Percentiles rank a stretch among this genome's conserved stretches.
These are phyloP conservation scores for Trypanosomatidae sp. DNA, from an alignment of 208 protist genomes.

Conservation along the genomic window DNA sequence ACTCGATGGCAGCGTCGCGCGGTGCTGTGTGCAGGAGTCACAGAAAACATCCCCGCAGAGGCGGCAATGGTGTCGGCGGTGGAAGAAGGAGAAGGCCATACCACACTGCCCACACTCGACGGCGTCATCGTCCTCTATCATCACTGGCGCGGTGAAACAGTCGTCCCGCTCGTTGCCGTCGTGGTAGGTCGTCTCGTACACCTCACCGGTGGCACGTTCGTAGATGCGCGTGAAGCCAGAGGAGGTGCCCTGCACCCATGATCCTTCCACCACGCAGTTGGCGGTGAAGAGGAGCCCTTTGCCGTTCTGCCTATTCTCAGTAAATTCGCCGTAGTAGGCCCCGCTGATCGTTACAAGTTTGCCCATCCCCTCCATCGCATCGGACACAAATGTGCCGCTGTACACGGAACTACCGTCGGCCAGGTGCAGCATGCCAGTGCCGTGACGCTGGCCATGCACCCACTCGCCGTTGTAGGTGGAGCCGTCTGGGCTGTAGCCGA, in stretches of 20 bases:
- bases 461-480: constrained; percentile 88
- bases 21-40: constrained; percentile 76
- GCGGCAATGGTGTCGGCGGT: constrained; percentile 92
- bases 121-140: constrained; percentile 68
- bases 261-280: constrained; percentile 45
- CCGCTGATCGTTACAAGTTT: constrained; percentile 53
- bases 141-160: constrained; percentile 69
- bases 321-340: constrained; percentile 77
- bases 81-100: constrained; percentile 77
- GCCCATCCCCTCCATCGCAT: constrained; percentile 59
- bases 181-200: constrained; percentile 77
- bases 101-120: constrained; percentile 76
- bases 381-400: constrained; percentile 67
- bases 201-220: constrained; percentile 42
- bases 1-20: constrained; percentile 63
- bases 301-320: constrained; percentile 60
- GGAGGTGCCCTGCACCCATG: constrained; percentile 46
- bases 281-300: constrained; percentile 53
- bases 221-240: constrained; percentile 62
- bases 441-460: constrained; percentile 65
- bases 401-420: constrained; percentile 50
- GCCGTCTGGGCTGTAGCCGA: constrained; percentile 36
- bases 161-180: constrained; percentile 85
- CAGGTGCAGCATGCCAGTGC: constrained; percentile 67
- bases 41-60: constrained; percentile 93